Conservation (phyloP, 192 early-diverging fungal genomes). For the Coemansia sp. region DNA sequence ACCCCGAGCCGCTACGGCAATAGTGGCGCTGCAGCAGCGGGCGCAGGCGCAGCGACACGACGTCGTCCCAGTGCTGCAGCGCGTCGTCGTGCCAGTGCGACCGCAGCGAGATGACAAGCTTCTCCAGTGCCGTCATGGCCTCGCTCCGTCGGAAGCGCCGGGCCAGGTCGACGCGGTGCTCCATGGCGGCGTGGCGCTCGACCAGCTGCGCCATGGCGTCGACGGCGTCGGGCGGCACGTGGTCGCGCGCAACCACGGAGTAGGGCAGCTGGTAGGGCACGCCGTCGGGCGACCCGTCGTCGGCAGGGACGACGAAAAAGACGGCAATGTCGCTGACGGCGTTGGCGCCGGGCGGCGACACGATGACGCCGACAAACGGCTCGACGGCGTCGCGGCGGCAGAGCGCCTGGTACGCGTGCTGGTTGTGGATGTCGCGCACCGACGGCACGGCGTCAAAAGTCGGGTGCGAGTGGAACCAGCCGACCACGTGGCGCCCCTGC, state of each 20-base stretch:
- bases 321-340: conserved; percentile 43
- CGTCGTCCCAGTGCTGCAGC: conserved; percentile 43
- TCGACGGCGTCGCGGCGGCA: conserved; percentile 71
- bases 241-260: conserved; percentile 54
- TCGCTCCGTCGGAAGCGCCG: conserved; percentile 57
- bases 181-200: conserved; percentile 60
- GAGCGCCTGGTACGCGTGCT: conserved; percentile 83
- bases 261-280: conserved; percentile 27
- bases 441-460: conserved; percentile 89
- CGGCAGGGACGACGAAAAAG: conserved; percentile 16
- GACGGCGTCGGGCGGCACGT: conserved; percentile 57
- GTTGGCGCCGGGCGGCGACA: conserved; percentile 70
- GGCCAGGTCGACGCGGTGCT: conserved; percentile 63
- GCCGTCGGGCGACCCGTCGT: neutral
- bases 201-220: conserved; percentile 61
- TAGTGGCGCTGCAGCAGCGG: conserved; percentile 43
- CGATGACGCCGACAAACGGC: conserved; percentile 90
- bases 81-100: conserved; percentile 49
- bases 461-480: conserved; percentile 98
- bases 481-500: conserved; percentile 70
- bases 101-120: conserved; percentile 62
- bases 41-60: conserved; percentile 25
- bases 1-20: conserved; percentile 16
- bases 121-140: conserved; percentile 63
- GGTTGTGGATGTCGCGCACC: conserved; percentile 89